These are phyloP conservation scores for Solanum infundibuliforme DNA, from an alignment of 257 asterid species.

Conservation along the genomic window DNA sequence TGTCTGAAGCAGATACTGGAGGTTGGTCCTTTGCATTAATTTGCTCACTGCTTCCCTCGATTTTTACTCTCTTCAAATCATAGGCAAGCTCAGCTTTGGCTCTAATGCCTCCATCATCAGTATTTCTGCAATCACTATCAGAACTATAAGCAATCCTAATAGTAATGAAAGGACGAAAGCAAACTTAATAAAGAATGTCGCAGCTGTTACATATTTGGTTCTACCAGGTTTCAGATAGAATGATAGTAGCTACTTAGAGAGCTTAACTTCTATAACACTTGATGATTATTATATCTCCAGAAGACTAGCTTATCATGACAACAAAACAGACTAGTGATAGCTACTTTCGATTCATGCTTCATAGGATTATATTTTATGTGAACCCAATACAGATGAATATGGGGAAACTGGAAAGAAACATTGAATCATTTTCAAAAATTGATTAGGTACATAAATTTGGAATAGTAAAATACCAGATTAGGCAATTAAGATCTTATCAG, in stretches of 20 bases:
- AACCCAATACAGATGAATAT: not conserved
- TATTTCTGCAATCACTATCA: conserved; percentile 32
- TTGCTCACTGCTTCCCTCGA: conserved; percentile 26
- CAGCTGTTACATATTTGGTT: not conserved
- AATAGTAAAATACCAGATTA: not conserved
- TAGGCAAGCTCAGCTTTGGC: conserved; percentile 21
- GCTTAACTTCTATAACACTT: not conserved
- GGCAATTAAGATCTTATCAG: not conserved
- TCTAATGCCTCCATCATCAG: conserved; percentile 34
- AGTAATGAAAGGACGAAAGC: not conserved
- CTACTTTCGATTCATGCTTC: not conserved
- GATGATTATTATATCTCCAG: not conserved
- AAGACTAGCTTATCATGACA: not conserved
- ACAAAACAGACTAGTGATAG: not conserved
- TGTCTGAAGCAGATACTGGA: conserved; percentile 25
- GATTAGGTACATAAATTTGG: not conserved
- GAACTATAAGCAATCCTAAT: not conserved
- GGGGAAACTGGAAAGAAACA: not conserved
- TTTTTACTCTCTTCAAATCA: conserved; percentile 50
- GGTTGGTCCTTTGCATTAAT: conserved; percentile 18
- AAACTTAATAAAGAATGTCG: not conserved
- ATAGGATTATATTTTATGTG: not conserved
- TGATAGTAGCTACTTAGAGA: not conserved
- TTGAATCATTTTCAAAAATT: not conserved
- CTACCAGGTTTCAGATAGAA: not conserved